Evolutionary conservation across 805 yeast genomes (phyloP).

Genomic region (Lachancea sp.): DNA sequence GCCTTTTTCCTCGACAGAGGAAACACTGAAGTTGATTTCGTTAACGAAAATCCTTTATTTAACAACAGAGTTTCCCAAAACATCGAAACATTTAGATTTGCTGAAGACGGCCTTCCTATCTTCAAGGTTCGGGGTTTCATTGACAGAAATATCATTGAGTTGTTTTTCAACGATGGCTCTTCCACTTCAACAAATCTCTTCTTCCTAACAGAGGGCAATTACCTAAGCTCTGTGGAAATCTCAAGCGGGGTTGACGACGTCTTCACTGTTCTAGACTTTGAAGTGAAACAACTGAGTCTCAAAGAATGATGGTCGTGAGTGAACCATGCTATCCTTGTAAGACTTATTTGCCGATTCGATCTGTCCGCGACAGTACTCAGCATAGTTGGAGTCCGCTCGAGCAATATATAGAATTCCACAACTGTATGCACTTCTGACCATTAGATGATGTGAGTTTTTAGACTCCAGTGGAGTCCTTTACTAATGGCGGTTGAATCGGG

Average conservation of each 20-base stretch:
- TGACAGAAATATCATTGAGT: conserved; percentile 29
- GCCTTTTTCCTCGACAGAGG: conserved; percentile 28
- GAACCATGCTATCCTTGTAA: no score
- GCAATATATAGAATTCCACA: no score
- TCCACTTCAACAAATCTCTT: conserved; percentile 27
- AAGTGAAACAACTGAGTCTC: conserved; percentile 8
- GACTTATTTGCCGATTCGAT: no score
- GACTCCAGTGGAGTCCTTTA: no score
- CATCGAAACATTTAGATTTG: conserved; percentile 17
- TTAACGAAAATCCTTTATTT: conserved; percentile 23
- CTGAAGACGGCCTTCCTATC: conserved; percentile 12
- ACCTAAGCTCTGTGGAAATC: conserved; percentile 13
- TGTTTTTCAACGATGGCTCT: conserved; percentile 30
- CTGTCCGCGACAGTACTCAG: no score
- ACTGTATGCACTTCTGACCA: no score
- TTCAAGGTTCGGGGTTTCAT: conserved; percentile 29
- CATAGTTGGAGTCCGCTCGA: no score
- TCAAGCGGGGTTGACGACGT: conserved; percentile 11
- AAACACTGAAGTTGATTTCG: conserved; percentile 19
- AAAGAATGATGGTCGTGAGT: not conserved
- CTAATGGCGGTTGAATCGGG: no score
- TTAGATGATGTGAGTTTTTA: no score
- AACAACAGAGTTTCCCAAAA: conserved; percentile 23
- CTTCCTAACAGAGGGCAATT: conserved; percentile 22
- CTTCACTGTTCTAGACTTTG: conserved; percentile 8